Percentiles rank a stretch among this genome's conserved stretches.
These are phyloP conservation scores for Incumbomyces lentus DNA, from an alignment of 2,329 filamentous ascomycete genomes.

Conservation along the genomic window DNA sequence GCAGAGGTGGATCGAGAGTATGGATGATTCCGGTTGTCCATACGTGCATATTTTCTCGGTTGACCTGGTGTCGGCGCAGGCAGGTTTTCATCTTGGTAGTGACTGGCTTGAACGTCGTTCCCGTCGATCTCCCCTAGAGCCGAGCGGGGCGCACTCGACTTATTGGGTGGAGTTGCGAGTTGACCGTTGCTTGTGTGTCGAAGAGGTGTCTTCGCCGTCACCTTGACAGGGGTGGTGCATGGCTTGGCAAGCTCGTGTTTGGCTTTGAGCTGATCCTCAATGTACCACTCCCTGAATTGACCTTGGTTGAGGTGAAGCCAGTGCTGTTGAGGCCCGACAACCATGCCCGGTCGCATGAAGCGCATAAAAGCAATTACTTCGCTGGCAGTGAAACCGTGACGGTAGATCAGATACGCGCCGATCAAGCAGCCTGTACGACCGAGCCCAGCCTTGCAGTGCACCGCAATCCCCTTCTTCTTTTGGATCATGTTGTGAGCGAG, in stretches of 20 bases:
- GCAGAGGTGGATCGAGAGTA: conserved; percentile 51
- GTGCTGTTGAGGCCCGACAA: conserved; percentile 95
- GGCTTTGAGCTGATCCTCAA: conserved; percentile 67
- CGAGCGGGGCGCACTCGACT: conserved; percentile 45
- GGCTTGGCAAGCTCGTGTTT: conserved; percentile 59
- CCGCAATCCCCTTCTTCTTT: conserved; percentile 84
- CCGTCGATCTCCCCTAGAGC: conserved; percentile 91
- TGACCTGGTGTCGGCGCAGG: conserved; percentile 93
- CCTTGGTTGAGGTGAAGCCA: conserved; percentile 97
- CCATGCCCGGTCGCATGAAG: conserved; percentile 98
- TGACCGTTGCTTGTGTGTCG: conserved; percentile 53
- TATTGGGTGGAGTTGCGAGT: conserved; percentile 72
- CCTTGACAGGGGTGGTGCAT: conserved; percentile 38
- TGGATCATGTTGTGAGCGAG: conserved; percentile 91
- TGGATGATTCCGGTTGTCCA: conserved; percentile 63
- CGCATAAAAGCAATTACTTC: conserved; percentile 97
- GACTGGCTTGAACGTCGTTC: conserved; percentile 49
- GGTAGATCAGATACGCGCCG: conserved; percentile 93
- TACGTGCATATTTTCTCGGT: conserved; percentile 75
- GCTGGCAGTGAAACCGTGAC: conserved; percentile 93
- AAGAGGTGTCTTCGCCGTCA: conserved; percentile 50
- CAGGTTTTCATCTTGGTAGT: conserved; percentile 77
- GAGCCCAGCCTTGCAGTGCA: conserved; percentile 96
- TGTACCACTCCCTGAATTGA: conserved; percentile 97
- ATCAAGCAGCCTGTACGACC: conserved; percentile 93